Evolutionary conservation across 2,329 filamentous ascomycete genomes (phyloP), one percentile per base, ranked within the genome.

Genomic region (Blastomyces emzantsi): DNA sequence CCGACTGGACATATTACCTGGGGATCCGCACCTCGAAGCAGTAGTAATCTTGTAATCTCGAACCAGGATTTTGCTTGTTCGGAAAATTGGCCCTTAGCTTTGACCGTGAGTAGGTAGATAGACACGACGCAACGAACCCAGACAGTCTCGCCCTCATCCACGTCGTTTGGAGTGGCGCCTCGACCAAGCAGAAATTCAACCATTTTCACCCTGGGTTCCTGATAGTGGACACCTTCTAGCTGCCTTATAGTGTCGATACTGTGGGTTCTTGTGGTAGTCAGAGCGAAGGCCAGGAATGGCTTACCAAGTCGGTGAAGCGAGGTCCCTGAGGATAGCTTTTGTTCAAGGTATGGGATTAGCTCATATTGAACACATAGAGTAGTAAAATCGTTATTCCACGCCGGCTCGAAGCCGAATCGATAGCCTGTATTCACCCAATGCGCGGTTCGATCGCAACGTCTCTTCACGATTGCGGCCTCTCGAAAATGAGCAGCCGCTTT

Each of bases 131-230:
- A 49, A 17, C 59, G 49, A 19, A 22, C 28, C 43, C 59, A 36
- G n/a, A 61, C 43, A n/a, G 59, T 61, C 15, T 52, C 19, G n/a
- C 41, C 59, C 59, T 11, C 19, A n/a, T 49, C 45, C 49, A 49
- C 13, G 28, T 51, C 43, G 17, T 36, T 60, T 15, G 58, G 58
- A 43, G 33, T 33, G 13, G 58, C 41, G 28, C 58, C 58, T 7
- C 41, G 49, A 2, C 33, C 58, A 17, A 60, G 47, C 33, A 58
- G 17, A 6, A 58, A 41, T 41, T 43, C 13, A 22, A 58, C 55
- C 55, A 58, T 58, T 11, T 58, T 58, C 9, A 58, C 55, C 41
- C 55, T 58, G 6, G 55, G 55, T 58, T 22, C 39, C 3, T 30
- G 13, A 19, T 61, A 52, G 28, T 22, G 22, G 33, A 61, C 19